Conservation (phyloP, 768 basidiomycete genomes). For the Psilocybe subaeruginosa region DNA sequence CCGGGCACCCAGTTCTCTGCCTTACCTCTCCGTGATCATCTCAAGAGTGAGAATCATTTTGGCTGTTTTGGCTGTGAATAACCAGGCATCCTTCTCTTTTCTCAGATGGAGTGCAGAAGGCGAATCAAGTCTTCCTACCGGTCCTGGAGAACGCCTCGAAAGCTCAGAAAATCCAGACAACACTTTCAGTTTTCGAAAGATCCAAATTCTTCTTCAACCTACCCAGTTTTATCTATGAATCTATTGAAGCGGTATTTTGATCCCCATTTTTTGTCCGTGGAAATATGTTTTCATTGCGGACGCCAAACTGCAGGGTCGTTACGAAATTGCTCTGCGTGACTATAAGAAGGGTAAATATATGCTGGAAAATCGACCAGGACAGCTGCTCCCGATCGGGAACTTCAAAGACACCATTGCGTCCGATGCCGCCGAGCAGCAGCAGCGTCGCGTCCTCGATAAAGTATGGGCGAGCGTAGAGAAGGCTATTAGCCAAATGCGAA, state of each 20-base stretch:
- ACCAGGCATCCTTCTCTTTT: constrained; percentile 1
- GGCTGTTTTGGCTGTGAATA: constrained; percentile 2
- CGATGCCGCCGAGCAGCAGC: constrained; percentile 67
- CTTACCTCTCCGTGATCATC: constrained; percentile 76
- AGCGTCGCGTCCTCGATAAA: constrained; percentile 92
- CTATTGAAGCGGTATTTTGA: constrained; percentile 74
- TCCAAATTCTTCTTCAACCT: constrained; percentile 99
- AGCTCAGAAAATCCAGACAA: constrained; percentile 89
- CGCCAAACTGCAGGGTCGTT: constrained; percentile 68
- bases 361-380: constrained; percentile 86
- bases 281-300: background rate
- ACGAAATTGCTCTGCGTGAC: constrained; percentile 90
- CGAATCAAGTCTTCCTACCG: constrained; percentile 94
- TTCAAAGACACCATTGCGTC: constrained; percentile 57
- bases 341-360: constrained; percentile 97
- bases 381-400: constrained; percentile 72
- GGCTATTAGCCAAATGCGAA: constrained; percentile 91
- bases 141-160: constrained; percentile 95
- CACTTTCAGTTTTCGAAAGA: constrained; percentile 92
- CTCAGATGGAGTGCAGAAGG: constrained; percentile 87
- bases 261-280: constrained; percentile 1
- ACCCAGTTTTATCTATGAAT: constrained; percentile 88
- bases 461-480: constrained; percentile 96
- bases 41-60: constrained; percentile 67
- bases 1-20: constrained; percentile 82